phyloP scores from a whole-genome alignment of 2,329 filamentous ascomycete species.

The Immersiporthe knoxdaviesiana region DNA sequence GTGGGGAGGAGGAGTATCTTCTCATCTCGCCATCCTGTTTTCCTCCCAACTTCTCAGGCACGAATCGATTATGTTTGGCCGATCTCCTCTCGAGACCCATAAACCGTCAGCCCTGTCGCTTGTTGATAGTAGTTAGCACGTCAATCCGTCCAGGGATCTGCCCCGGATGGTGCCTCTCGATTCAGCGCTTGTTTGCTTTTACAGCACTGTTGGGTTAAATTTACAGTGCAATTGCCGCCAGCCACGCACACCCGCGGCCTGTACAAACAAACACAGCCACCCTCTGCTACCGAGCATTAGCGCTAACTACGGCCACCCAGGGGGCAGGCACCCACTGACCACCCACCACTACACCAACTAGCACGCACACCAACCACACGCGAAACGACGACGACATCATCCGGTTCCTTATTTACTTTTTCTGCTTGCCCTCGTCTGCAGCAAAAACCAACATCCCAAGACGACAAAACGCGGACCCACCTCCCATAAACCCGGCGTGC shows the following conservation, averaged over 20 bases:
- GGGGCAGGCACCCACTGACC: no score
- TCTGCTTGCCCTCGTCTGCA: background rate
- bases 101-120: conserved; percentile 13
- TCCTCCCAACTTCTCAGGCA: background rate
- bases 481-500: background rate
- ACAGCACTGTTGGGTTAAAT: no score
- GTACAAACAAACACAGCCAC: background rate
- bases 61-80: background rate
- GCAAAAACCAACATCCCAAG: background rate
- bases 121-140: background rate
- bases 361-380: background rate
- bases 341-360: background rate
- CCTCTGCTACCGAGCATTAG: background rate
- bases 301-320: no score
- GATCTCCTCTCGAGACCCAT: background rate
- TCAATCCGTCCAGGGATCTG: background rate
- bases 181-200: background rate
- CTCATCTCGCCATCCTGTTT: background rate
- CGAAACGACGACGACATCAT: background rate
- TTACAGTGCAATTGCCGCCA: background rate
- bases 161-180: background rate
- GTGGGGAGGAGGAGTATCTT: background rate
- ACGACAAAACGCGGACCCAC: conserved; percentile 1
- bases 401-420: background rate
- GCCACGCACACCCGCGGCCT: background rate